phyloP scores from a whole-genome alignment of 140 eudicot species.

The Stevia rebaudiana region DNA sequence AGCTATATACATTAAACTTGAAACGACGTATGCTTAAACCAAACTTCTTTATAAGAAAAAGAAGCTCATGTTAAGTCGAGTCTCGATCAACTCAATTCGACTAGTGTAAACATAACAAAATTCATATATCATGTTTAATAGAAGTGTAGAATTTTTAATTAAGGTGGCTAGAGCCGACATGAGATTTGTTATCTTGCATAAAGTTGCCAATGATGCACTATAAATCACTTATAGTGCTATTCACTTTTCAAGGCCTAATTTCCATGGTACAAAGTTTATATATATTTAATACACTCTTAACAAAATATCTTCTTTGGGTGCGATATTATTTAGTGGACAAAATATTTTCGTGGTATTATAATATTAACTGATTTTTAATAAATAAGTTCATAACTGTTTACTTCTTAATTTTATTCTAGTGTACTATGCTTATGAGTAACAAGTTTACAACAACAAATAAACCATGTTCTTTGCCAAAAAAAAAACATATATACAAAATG shows the following conservation, averaged over 20 bases:
- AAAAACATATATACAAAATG: too few relatives aligned
- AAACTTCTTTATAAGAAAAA: not conserved
- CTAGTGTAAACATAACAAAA: not conserved
- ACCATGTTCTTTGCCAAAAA: too few relatives aligned
- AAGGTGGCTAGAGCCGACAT: not conserved
- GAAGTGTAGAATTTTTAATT: not conserved
- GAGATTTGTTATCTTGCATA: not conserved
- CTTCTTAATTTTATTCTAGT: too few relatives aligned
- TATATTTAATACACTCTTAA: not conserved
- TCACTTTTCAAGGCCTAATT: not conserved
- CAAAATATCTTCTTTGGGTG: not conserved
- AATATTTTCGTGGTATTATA: too few relatives aligned
- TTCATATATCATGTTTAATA: not conserved
- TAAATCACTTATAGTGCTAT: not conserved
- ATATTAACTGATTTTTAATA: too few relatives aligned
- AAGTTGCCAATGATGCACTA: not conserved
- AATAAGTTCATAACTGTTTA: too few relatives aligned
- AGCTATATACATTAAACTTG: too few relatives aligned
- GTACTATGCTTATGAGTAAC: too few relatives aligned
- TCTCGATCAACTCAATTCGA: not conserved
- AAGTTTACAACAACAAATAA: too few relatives aligned
- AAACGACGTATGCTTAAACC: too few relatives aligned
- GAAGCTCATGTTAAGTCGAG: not conserved
- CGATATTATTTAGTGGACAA: too few relatives aligned
- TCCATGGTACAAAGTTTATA: not conserved